Base-by-base conservation (phyloP, 1,284 basidiomycete genomes). In the Sanguinoderma infundibulare region DNA sequence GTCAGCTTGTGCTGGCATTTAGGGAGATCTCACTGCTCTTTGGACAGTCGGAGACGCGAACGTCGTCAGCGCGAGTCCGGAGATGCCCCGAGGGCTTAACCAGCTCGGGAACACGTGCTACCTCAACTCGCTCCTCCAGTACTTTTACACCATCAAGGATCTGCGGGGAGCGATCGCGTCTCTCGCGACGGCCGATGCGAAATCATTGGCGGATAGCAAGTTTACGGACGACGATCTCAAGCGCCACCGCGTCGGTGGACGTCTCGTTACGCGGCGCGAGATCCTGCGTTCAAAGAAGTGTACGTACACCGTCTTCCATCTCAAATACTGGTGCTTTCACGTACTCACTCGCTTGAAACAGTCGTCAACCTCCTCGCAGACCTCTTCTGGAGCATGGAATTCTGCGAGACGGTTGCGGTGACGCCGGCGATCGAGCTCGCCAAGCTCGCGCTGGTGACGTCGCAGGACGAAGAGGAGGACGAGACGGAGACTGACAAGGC, bases 81-180 rank as follows among this genome's bases (percentile, higher is more conserved):
- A 94, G 62, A 81, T 90, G 69, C 95, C 95, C 15, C 85, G 94
- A 56, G 95, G 95, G 1, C 82, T 96, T 35, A 93, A 96, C 72
- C 96, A 97, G 72, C 87, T 98, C 35, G 95, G 95, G 55, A 98
- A 98, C 71, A 96, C 94, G 0, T 96, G 94, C 73, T 97, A 96
- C 74, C 82, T 97, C 57, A 96, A 96, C 73, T 96, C 94, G 20
- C 77, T 95, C 26, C 79, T 95, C 1, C 74, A 96, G 87, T 98
- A 98, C 75, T 96, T 98, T 73, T 97, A 95, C 74, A 96, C 95
- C n/a, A 94, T 98, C 75, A 90, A 86, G 70, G 92, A 95, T 51
- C 81, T 98, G 30, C 86, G 95, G 40, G 88, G 90, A 10, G 87
- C 90, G 7, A 86, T 97, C 17, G 77, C 84, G 28, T 83, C 85